Conservation (phyloP, 208 protist genomes). For the Acanthamoeba comandoni region DNA sequence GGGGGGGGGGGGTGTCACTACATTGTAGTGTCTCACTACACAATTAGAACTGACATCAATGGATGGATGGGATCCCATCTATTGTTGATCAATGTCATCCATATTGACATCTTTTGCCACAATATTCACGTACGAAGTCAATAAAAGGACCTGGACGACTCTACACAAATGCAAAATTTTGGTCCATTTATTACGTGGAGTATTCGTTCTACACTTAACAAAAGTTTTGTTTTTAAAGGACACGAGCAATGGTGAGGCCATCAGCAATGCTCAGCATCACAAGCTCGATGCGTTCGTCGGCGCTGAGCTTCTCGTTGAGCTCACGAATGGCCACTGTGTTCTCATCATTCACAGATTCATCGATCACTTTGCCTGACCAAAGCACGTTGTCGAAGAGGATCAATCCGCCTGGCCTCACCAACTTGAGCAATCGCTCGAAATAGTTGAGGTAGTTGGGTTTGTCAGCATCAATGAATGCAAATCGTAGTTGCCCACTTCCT, state of each 20-base stretch:
- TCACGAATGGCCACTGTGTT: constrained; percentile 74
- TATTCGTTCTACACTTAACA: too few relatives aligned
- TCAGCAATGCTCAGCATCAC: constrained; percentile 86
- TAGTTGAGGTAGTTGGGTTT: constrained; percentile 88
- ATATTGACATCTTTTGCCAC: too few relatives aligned
- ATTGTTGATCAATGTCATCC: too few relatives aligned
- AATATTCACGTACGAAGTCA: too few relatives aligned
- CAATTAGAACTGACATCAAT: too few relatives aligned
- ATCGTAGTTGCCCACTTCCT: constrained; percentile 87
- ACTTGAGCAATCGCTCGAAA: constrained; percentile 85
- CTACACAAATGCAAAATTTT: too few relatives aligned
- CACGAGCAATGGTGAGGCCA: constrained; percentile 83
- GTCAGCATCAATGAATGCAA: constrained; percentile 89
- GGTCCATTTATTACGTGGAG: too few relatives aligned
- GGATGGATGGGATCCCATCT: too few relatives aligned
- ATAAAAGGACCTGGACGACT: too few relatives aligned
- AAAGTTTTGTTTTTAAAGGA: background rate
- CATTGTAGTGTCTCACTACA: too few relatives aligned
- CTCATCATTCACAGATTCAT: background rate
- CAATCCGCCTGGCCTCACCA: constrained; percentile 84
- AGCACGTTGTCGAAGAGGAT: constrained; percentile 88
- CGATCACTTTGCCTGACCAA: constrained; percentile 80
- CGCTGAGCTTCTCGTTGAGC: constrained; percentile 84
- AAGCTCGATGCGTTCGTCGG: constrained; percentile 85
- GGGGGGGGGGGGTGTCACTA: too few relatives aligned